Evolutionary conservation across 768 basidiomycete genomes (phyloP).

Genomic region (Phlebiopsis gigantea): DNA sequence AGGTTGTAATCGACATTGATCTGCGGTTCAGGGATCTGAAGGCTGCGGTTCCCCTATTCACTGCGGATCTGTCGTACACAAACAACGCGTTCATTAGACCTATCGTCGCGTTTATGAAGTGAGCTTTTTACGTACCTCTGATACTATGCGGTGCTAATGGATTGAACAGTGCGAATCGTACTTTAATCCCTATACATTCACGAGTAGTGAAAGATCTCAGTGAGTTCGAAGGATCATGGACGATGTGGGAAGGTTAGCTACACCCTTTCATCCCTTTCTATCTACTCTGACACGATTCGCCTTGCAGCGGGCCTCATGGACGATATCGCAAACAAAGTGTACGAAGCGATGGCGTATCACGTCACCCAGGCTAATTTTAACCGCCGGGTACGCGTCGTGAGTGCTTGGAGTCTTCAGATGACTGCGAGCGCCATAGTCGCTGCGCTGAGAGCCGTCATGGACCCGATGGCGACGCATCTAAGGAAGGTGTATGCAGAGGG

Average conservation of each 20-base stretch:
- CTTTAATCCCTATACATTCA: conserved; percentile 91
- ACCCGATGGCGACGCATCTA: conserved; percentile 45
- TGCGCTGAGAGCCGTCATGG: conserved; percentile 69
- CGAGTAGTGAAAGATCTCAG: conserved; percentile 74
- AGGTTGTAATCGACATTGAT: conserved; percentile 85
- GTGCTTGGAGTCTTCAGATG: conserved; percentile 92
- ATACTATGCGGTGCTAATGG: background rate
- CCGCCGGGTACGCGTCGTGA: conserved; percentile 83
- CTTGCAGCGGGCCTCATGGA: conserved; percentile 85
- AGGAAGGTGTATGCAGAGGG: conserved; percentile 26
- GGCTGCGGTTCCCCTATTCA: conserved; percentile 90
- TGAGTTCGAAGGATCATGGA: conserved; percentile 97
- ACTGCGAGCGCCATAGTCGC: conserved; percentile 84
- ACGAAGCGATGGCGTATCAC: conserved; percentile 92
- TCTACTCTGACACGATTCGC: background rate
- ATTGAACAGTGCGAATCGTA: conserved; percentile 73
- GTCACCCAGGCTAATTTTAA: conserved; percentile 89
- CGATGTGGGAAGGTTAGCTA: conserved; percentile 73
- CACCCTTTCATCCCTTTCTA: background rate
- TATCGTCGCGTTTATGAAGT: conserved; percentile 99
- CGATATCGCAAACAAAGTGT: conserved; percentile 82
- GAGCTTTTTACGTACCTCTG: conserved; percentile 23
- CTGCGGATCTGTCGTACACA: conserved; percentile 81
- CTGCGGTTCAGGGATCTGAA: conserved; percentile 92
- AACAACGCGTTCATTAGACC: conserved; percentile 91